A percentile compares a stretch with the other conserved stretches of the same genome.
Evolutionary conservation across 73 alveolate species (phyloP).

Genomic region (Paramecium primaurelia): DNA sequence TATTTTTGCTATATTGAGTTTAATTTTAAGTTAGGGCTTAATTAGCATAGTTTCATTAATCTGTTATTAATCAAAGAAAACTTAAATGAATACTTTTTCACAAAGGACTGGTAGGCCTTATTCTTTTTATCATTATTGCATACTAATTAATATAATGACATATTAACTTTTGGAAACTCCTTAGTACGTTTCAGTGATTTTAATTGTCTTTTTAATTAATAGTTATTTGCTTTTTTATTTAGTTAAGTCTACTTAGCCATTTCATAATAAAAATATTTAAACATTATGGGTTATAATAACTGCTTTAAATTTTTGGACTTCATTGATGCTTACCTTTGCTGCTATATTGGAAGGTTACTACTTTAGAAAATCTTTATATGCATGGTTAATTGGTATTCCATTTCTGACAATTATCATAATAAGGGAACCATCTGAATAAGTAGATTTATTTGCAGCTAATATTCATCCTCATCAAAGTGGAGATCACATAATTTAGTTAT

Average conservation of each 20-base stretch:
- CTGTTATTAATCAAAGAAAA: not conserved
- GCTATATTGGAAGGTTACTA: conserved; percentile 21
- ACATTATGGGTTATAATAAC: conserved; percentile 49
- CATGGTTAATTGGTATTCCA: conserved; percentile 59
- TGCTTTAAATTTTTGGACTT: conserved; percentile 54
- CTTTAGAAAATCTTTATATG: conserved; percentile 37
- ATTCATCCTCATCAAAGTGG: conserved; percentile 13
- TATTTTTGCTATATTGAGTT: not conserved
- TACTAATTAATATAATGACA: not conserved
- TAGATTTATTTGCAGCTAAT: conserved; percentile 51
- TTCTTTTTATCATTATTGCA: conserved; percentile 11
- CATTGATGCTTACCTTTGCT: conserved; percentile 45
- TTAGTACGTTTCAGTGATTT: not conserved
- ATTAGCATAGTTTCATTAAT: not conserved
- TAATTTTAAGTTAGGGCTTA: not conserved
- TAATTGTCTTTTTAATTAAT: not conserved
- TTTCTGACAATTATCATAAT: conserved; percentile 17
- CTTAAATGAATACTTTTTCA: not conserved
- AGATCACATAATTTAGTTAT: conserved; percentile 1
- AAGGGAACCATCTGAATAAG: conserved; percentile 10
- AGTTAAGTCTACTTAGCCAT: conserved; percentile 24
- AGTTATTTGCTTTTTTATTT: not conserved
- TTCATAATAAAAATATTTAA: not conserved
- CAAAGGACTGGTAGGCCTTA: conserved; percentile 31
- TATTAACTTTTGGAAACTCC: not conserved